These are phyloP conservation scores for Neospermospora avenae DNA, from an alignment of 2,329 filamentous ascomycete species.

Conservation along the genomic window DNA sequence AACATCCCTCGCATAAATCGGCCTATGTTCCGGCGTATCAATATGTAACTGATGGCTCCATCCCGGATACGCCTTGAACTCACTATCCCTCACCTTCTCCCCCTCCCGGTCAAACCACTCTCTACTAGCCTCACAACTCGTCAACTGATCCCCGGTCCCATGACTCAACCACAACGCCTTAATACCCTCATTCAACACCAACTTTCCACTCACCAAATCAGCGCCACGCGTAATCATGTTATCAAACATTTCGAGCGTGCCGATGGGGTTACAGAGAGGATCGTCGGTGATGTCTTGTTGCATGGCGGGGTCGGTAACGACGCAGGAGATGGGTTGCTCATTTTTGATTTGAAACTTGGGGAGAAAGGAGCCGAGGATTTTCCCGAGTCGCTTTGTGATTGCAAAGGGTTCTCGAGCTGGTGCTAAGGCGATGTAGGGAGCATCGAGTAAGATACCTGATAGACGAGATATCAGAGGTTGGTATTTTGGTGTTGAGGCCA, in stretches of 20 bases:
- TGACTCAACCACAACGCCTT: background rate
- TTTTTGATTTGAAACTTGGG: background rate
- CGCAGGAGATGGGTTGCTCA: background rate
- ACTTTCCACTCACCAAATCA: background rate
- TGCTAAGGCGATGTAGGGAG: background rate
- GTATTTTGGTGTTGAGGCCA: background rate
- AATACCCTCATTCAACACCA: background rate
- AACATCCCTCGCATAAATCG: background rate
- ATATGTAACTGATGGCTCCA: conserved; percentile 4
- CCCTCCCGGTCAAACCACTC: conserved; percentile 1
- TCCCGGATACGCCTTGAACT: background rate
- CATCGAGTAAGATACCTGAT: background rate
- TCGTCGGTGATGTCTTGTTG: background rate
- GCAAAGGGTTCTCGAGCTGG: background rate
- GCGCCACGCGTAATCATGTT: background rate
- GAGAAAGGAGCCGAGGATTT: background rate
- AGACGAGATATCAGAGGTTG: background rate
- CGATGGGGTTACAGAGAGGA: background rate
- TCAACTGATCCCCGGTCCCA: background rate
- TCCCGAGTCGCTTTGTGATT: background rate
- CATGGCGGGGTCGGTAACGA: background rate
- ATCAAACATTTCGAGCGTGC: background rate
- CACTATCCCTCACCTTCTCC: background rate
- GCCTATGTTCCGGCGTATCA: background rate
- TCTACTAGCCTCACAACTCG: background rate